Base-by-base conservation (phyloP, 1,284 basidiomycete genomes). In the Fomes fomentarius region DNA sequence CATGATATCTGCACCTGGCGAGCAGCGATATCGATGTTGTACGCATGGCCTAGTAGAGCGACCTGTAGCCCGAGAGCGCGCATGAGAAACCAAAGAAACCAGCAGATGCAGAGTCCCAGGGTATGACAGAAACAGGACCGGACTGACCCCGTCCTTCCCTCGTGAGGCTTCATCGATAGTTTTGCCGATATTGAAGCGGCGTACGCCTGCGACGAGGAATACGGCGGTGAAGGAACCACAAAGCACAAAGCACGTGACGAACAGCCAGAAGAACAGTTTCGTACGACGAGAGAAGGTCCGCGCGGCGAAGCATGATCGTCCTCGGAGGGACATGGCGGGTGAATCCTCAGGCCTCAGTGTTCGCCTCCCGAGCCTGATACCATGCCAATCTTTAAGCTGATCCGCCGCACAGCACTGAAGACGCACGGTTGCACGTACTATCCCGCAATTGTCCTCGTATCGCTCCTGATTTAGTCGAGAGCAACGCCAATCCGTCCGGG, bases 41-140 rank as follows among this genome's bases (percentile, higher is more conserved):
- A 63, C 10, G 58, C 57, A 35, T 63, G 60, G 3, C 62, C 62
- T 12, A 63, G 30, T 14, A 63, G 55, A 19, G 56, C 57, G 8
- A 61, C 43, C 62, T 63, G 26, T 17, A 26, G 31, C 8, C 17
- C 7, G 19, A 44, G 42, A 25, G 22, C 3, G 30, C 21, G 4
- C 12, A 33, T 15, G 8, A 30, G 35, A 24, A 4, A 34, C n/a
- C n/a, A n/a, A n/a, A n/a, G n/a, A n/a, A n/a, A n/a, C n/a, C n/a
- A n/a, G n/a, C n/a, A n/a, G n/a, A 22, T 21, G 30, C 35, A 9
- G 24, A 31, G 12, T 9, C n/a, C n/a, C 11, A 40, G 9, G 24
- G 17, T 9, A 24, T 9, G n/a, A 37, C 28, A 30, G 3, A 24
- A 17, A 37, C n/a, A n/a, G 3, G 11, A 17, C 34, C n/a, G 14